Evolutionary conservation across 192 early-diverging fungal species (phyloP).

Genomic region (Coemansia sp.): DNA sequence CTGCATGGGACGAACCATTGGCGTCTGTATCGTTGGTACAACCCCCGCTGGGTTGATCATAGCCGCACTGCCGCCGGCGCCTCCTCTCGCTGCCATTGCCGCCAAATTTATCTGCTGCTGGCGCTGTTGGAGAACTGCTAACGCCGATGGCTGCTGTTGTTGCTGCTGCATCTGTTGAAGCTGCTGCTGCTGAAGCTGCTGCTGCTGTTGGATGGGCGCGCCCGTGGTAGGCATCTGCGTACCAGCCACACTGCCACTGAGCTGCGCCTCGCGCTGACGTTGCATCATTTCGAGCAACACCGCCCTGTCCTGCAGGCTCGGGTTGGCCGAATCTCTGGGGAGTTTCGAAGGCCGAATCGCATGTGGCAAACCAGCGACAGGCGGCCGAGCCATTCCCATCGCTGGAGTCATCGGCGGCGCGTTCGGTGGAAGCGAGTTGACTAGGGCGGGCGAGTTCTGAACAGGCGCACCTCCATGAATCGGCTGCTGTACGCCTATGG

Average conservation of each 20-base stretch:
- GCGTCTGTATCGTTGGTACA: neutral
- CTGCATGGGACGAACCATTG: slow-evolving; percentile 6
- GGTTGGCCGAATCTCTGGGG: slow-evolving; percentile 26
- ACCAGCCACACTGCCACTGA: slow-evolving; percentile 6
- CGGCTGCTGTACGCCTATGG: slow-evolving; percentile 14
- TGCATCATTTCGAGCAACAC: slow-evolving; percentile 36
- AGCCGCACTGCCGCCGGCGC: neutral
- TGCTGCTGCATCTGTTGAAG: neutral
- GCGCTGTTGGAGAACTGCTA: slow-evolving; percentile 10
- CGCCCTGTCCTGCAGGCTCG: slow-evolving; percentile 27
- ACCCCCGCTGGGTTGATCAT: neutral
- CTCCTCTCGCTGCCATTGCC: neutral
- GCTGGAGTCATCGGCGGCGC: neutral
- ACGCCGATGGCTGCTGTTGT: slow-evolving; percentile 1
- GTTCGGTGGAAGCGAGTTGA: slow-evolving; percentile 18
- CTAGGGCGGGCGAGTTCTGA: slow-evolving; percentile 25
- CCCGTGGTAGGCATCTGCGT: slow-evolving; percentile 10
- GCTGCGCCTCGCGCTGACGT: slow-evolving; percentile 17
- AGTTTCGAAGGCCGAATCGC: slow-evolving; percentile 14
- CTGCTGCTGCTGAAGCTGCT: neutral
- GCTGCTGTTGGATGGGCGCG: slow-evolving; percentile 7
- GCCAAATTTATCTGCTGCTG: slow-evolving; percentile 8
- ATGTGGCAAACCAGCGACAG: slow-evolving; percentile 3
- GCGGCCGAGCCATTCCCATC: neutral
- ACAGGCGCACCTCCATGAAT: slow-evolving; percentile 10